Evolutionary conservation across 331 rosid species (phyloP).

Genomic region (Pyrus hybrid): DNA sequence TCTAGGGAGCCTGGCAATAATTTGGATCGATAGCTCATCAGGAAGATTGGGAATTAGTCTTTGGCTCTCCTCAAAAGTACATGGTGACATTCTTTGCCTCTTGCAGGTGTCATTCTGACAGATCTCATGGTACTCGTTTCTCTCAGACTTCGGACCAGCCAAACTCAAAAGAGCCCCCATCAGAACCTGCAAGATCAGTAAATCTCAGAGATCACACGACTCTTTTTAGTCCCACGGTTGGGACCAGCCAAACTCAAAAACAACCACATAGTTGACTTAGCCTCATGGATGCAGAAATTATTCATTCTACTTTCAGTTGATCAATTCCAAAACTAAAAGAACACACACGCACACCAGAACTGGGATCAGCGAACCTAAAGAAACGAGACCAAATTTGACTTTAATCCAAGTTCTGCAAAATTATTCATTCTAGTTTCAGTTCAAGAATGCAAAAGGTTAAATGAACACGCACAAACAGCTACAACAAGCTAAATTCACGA

Average conservation of each 20-base stretch:
- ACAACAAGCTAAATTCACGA: background rate
- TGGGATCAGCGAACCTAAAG: background rate
- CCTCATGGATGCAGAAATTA: background rate
- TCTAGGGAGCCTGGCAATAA: slow-evolving; percentile 84
- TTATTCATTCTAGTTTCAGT: background rate
- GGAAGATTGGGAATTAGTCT: slow-evolving; percentile 80
- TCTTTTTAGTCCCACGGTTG: background rate
- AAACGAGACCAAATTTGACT: background rate
- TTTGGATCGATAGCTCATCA: slow-evolving; percentile 85
- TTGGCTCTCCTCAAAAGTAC: slow-evolving; percentile 45
- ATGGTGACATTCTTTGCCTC: slow-evolving; percentile 58
- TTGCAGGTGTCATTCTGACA: slow-evolving; percentile 46
- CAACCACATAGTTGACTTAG: background rate
- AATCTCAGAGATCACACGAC: background rate
- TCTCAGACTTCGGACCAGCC: slow-evolving; percentile 27
- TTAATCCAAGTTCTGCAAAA: background rate
- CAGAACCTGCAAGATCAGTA: slow-evolving; percentile 8
- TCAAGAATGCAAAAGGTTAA: slow-evolving; percentile 3
- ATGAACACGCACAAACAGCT: background rate
- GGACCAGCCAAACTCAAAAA: background rate
- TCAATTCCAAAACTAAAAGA: slow-evolving; percentile 4
- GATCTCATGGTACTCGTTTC: slow-evolving; percentile 24
- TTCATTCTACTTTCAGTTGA: background rate
- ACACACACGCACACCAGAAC: background rate
- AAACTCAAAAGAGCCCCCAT: slow-evolving; percentile 76